These are phyloP conservation scores for Xerocomellus chrysenteron DNA, from an alignment of 768 basidiomycete species.

Conservation along the genomic window DNA sequence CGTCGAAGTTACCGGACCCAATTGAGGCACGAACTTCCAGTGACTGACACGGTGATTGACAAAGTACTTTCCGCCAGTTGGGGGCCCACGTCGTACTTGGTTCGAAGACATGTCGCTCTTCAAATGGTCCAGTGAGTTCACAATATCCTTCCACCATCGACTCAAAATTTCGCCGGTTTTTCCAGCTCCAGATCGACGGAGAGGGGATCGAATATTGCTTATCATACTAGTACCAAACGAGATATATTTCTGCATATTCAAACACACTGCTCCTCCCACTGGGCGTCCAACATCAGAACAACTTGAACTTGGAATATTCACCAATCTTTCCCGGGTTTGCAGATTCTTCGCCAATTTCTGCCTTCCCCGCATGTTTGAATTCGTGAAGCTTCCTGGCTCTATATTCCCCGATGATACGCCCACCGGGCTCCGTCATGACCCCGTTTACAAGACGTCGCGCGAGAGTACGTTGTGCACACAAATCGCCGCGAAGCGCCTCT, in stretches of 20 bases:
- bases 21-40: too few species aligned
- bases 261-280: constrained; percentile 26
- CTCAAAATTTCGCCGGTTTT: background rate
- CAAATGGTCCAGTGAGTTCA: constrained; percentile 5
- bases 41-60: too few species aligned
- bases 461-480: constrained; percentile 25
- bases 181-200: constrained; percentile 29
- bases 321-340: constrained; percentile 41
- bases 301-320: background rate
- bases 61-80: too few species aligned
- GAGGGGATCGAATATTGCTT: constrained; percentile 11
- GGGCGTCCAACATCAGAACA: constrained; percentile 13
- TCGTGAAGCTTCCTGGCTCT: constrained; percentile 22
- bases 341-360: constrained; percentile 40
- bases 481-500: constrained; percentile 25
- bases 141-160: background rate
- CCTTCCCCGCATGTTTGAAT: constrained; percentile 41
- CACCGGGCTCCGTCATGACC: background rate
- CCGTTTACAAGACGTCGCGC: background rate
- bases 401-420: background rate
- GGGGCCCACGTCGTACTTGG: too few species aligned
- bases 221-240: constrained; percentile 39
- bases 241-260: constrained; percentile 44
- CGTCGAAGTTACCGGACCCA: too few species aligned
- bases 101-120: constrained; percentile 1